Evolutionary conservation across 768 basidiomycete species (phyloP).

Genomic region (Podaxis sp.): DNA sequence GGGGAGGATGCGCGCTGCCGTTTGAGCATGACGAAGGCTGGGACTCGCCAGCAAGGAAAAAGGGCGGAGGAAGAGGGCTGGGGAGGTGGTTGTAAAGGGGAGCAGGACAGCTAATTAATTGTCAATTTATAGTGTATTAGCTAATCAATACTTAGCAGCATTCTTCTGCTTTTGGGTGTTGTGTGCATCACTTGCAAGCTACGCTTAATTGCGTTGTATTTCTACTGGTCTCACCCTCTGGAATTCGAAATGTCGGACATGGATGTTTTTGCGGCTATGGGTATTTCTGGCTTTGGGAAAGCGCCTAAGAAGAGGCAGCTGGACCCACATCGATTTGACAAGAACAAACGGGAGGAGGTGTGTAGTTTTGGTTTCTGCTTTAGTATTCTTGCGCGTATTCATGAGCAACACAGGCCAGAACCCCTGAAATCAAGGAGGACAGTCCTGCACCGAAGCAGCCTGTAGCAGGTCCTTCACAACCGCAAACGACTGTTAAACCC

Average conservation of each 20-base stretch:
- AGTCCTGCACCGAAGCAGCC: slow-evolving; percentile 20
- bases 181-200: background rate
- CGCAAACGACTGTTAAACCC: background rate
- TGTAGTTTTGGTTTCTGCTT: slow-evolving; percentile 13
- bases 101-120: slow-evolving; percentile 15
- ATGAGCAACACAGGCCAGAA: slow-evolving; percentile 10
- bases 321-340: slow-evolving; percentile 78
- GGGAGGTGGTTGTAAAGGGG: slow-evolving; percentile 20
- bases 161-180: background rate
- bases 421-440: slow-evolving; percentile 1
- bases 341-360: slow-evolving; percentile 58
- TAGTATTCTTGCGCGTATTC: slow-evolving; percentile 8
- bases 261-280: slow-evolving; percentile 81
- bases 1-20: slow-evolving; percentile 49
- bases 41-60: background rate
- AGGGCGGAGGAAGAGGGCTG: slow-evolving; percentile 17
- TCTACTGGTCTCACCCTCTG: background rate
- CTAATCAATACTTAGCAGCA: slow-evolving; percentile 10
- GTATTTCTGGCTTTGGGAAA: slow-evolving; percentile 84
- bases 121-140: slow-evolving; percentile 12
- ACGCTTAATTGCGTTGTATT: background rate
- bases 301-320: slow-evolving; percentile 60
- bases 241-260: slow-evolving; percentile 40
- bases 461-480: slow-evolving; percentile 8
- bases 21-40: slow-evolving; percentile 44